Conservation (phyloP, 2,329 filamentous ascomycete species). For the Xylariaceae sp. region DNA sequence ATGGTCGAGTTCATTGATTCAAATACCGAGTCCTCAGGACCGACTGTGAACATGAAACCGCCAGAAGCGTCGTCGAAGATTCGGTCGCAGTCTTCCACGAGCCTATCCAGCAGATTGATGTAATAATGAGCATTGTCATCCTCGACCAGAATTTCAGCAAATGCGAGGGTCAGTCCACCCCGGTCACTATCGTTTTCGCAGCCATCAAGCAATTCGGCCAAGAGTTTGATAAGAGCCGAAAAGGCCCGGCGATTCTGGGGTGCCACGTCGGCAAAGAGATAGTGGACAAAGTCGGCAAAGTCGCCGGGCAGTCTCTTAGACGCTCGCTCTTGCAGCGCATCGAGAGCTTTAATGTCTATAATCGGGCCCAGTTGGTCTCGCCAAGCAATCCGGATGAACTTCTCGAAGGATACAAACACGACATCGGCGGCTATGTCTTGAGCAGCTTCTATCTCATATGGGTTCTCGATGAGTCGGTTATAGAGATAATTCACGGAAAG, state of each 20-base stretch:
- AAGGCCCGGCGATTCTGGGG: slow-evolving; percentile 72
- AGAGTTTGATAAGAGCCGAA: slow-evolving; percentile 73
- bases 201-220: slow-evolving; percentile 82
- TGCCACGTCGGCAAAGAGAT: slow-evolving; percentile 60
- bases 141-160: slow-evolving; percentile 78
- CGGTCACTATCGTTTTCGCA: slow-evolving; percentile 88
- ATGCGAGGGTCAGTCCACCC: slow-evolving; percentile 79
- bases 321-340: slow-evolving; percentile 65
- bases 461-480: slow-evolving; percentile 79
- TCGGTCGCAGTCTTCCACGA: slow-evolving; percentile 83
- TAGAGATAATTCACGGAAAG: slow-evolving; percentile 83
- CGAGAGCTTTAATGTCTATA: slow-evolving; percentile 65
- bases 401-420: slow-evolving; percentile 88
- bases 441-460: slow-evolving; percentile 69
- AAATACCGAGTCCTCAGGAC: slow-evolving; percentile 43
- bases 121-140: slow-evolving; percentile 74
- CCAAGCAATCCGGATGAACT: slow-evolving; percentile 86
- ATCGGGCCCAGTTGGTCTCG: slow-evolving; percentile 81
- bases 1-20: slow-evolving; percentile 57
- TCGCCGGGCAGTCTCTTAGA: slow-evolving; percentile 65
- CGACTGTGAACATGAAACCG: slow-evolving; percentile 32
- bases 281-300: slow-evolving; percentile 64
- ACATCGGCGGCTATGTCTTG: slow-evolving; percentile 75
- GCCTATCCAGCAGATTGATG: slow-evolving; percentile 79
- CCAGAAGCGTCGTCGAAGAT: slow-evolving; percentile 64